These are phyloP conservation scores for Venturia pyrina DNA, from an alignment of 2,329 filamentous ascomycete genomes.

Conservation along the genomic window DNA sequence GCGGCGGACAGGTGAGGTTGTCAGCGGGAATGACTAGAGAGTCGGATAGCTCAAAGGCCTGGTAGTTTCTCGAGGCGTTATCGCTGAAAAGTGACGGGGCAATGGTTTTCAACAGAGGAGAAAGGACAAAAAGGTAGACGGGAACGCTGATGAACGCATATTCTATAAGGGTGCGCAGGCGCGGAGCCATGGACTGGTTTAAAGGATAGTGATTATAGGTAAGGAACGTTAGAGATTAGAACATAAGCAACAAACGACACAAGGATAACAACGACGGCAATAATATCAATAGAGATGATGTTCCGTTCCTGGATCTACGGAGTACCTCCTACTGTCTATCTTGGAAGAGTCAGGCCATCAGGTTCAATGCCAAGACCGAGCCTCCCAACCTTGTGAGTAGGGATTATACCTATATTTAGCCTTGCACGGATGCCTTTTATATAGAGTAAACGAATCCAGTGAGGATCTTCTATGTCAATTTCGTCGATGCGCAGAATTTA, in stretches of 20 bases:
- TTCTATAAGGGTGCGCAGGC: slow-evolving; percentile 2
- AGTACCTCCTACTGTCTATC: not conserved
- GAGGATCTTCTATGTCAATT: too few species aligned
- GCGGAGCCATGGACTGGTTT: not conserved
- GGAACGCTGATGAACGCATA: slow-evolving; percentile 13
- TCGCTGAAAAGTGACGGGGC: not conserved
- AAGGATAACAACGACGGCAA: not conserved
- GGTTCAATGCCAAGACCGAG: not conserved
- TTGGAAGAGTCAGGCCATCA: not conserved
- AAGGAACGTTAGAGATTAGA: not conserved
- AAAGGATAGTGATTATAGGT: not conserved
- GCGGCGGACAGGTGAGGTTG: slow-evolving; percentile 28
- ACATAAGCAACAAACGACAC: not conserved
- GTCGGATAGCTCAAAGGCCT: slow-evolving; percentile 24
- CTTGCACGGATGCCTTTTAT: too few species aligned
- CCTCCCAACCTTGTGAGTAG: too few species aligned
- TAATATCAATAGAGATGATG: not conserved
- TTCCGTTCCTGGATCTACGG: not conserved
- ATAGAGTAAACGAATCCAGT: too few species aligned
- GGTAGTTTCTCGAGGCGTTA: not conserved
- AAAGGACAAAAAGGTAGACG: slow-evolving; percentile 13
- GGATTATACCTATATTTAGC: too few species aligned
- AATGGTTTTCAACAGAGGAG: slow-evolving; percentile 8
- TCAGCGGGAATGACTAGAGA: slow-evolving; percentile 30
- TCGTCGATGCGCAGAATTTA: too few species aligned